Percentiles rank a stretch among this genome's conserved stretches.
Evolutionary conservation across 768 basidiomycete genomes (phyloP).

Genomic region (Pisolithus marmoratus): DNA sequence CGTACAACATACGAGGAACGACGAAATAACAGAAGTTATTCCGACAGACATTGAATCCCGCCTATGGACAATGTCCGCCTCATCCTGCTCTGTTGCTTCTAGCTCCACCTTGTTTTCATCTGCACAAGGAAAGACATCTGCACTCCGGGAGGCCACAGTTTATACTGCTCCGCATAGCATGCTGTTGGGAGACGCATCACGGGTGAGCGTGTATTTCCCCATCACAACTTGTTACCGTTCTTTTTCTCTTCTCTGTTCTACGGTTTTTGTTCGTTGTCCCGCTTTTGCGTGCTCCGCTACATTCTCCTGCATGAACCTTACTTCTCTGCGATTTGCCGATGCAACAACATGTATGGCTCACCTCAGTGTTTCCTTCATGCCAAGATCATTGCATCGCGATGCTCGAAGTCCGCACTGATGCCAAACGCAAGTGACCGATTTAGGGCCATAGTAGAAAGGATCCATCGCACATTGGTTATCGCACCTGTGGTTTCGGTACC

Average conservation of each 20-base stretch:
- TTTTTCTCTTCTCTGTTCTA: neutral
- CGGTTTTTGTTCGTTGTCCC: neutral
- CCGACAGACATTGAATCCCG: neutral
- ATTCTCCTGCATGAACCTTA: neutral
- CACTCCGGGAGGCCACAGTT: neutral
- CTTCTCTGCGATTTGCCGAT: neutral
- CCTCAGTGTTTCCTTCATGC: neutral
- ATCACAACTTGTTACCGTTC: neutral
- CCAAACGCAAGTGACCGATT: slow-evolving; percentile 31
- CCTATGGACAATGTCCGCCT: neutral
- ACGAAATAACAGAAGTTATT: neutral
- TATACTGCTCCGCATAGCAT: neutral
- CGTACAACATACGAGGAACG: neutral
- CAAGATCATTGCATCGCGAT: neutral
- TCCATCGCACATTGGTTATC: slow-evolving; percentile 61
- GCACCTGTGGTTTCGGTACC: slow-evolving; percentile 45
- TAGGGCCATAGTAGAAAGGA: slow-evolving; percentile 52
- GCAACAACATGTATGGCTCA: neutral
- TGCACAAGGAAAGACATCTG: neutral
- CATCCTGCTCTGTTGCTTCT: neutral
- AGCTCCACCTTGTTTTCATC: neutral
- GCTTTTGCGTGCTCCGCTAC: too few relatives aligned
- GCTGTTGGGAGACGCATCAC: neutral
- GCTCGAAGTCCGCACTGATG: neutral
- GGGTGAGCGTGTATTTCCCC: neutral